Conservation (phyloP, 2,329 filamentous ascomycete species). For the Fusarium nisikadoi region DNA sequence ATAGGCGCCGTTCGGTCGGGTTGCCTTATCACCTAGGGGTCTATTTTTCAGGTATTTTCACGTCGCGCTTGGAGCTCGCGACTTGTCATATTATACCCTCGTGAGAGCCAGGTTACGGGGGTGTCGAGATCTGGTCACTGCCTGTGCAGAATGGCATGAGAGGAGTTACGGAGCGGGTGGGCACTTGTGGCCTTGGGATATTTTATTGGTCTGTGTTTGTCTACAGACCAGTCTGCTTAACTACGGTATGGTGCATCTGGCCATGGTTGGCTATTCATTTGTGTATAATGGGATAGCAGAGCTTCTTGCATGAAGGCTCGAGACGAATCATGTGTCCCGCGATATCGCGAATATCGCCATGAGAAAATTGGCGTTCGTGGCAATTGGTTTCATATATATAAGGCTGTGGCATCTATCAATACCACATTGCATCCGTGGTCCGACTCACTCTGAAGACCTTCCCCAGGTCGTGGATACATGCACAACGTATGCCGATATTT, state of each 20-base stretch:
- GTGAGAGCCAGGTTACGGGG: neutral
- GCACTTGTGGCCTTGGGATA: neutral
- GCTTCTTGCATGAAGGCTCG: conserved; percentile 32
- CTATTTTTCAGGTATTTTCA: neutral
- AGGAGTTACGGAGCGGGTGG: neutral
- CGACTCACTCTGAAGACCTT: neutral
- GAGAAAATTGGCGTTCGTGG: conserved; percentile 29
- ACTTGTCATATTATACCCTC: neutral
- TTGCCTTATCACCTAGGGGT: neutral
- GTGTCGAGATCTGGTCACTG: neutral
- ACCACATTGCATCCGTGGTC: neutral
- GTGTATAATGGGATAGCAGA: conserved; percentile 11
- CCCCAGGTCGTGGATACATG: neutral
- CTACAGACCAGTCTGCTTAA: conserved; percentile 9
- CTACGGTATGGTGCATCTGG: conserved; percentile 19
- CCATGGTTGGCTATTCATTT: conserved; percentile 19
- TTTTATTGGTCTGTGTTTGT: neutral
- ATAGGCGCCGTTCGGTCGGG: neutral
- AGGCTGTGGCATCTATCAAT: conserved; percentile 16
- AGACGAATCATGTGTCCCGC: conserved; percentile 23
- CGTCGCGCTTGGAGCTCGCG: neutral
- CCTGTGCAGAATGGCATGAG: neutral
- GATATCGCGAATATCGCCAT: conserved; percentile 12
- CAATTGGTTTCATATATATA: conserved; percentile 14
- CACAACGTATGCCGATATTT: neutral